Percentiles rank a stretch among this genome's conserved stretches.
These are phyloP conservation scores for Wilcoxina mikolae DNA, from an alignment of 495 filamentous ascomycete genomes.

Conservation along the genomic window DNA sequence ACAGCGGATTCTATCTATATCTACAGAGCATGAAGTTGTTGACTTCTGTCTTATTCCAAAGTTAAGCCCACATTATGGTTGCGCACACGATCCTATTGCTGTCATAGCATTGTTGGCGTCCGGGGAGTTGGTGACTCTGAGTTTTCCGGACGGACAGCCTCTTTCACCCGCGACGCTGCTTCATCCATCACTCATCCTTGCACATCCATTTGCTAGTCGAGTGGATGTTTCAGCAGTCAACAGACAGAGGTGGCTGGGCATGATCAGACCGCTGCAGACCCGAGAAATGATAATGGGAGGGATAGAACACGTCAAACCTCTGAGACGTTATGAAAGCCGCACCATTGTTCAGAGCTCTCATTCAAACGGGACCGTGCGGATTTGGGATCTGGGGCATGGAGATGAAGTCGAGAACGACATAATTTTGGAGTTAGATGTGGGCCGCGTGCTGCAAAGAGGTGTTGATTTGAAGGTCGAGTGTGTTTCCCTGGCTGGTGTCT, in stretches of 20 bases:
- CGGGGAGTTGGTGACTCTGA: slow-evolving; percentile 75
- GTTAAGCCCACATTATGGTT: slow-evolving; percentile 65
- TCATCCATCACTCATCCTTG: slow-evolving; percentile 64
- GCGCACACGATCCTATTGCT: slow-evolving; percentile 78
- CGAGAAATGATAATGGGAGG: slow-evolving; percentile 68
- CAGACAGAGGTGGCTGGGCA: slow-evolving; percentile 72
- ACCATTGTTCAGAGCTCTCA: slow-evolving; percentile 73
- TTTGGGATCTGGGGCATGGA: slow-evolving; percentile 81
- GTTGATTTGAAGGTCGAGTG: slow-evolving; percentile 60
- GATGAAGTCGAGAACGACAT: slow-evolving; percentile 84
- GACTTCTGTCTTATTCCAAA: slow-evolving; percentile 75
- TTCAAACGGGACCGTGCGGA: slow-evolving; percentile 67
- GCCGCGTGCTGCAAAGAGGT: slow-evolving; percentile 64
- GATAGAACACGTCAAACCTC: slow-evolving; percentile 46
- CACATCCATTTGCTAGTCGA: slow-evolving; percentile 73
- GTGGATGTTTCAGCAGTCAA: slow-evolving; percentile 52
- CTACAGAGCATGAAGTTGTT: slow-evolving; percentile 61
- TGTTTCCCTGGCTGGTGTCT: slow-evolving; percentile 58
- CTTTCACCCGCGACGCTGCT: slow-evolving; percentile 84
- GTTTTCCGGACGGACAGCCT: slow-evolving; percentile 79
- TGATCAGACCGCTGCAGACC: slow-evolving; percentile 53
- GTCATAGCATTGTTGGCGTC: slow-evolving; percentile 63
- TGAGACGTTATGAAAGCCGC: slow-evolving; percentile 62
- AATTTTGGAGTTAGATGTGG: slow-evolving; percentile 71
- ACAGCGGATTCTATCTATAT: slow-evolving; percentile 55